Evolutionary conservation across 2,329 filamentous ascomycete species (phyloP), one percentile per base, ranked within the genome.

Genomic region (Ophiostoma sp.): DNA sequence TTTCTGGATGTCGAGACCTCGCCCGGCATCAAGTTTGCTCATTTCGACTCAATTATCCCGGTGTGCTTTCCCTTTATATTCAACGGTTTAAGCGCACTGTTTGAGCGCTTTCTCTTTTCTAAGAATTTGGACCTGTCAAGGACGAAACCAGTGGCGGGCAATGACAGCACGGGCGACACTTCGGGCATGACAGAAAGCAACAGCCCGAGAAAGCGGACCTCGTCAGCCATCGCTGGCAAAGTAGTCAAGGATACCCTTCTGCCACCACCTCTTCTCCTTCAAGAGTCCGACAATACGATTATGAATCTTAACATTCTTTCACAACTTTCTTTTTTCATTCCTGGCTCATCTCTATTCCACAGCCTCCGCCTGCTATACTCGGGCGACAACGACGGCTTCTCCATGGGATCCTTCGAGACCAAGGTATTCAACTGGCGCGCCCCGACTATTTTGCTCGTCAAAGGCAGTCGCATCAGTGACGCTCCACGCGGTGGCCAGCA

Each of bases 391-490:
- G 86, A 88, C 12, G 90, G 90, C 5, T 93, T 92, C 77, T 91
- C 88, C 27, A 89, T 92, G 85, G 89, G 89, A 36, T 89, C 87
- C 68, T 92, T 92, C 71, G 88, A 92, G 75, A 84, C 87, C 27
- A 88, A 87, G 72, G 87, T 91, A 2, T 90, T 92, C 78, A 90
- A 92, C 75, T 93, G 90, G 89, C 82, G 85, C 58, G 89, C 89
- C 0, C 90, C 90, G 0, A 91, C 90, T 0, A 84, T 93, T 18
- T 80, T 93, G 11, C 81, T 93, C 1, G 86, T 92, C 1, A 85
- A 85, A 27, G 90, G 90, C 27, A 85, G 83, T 4, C 82, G 88
- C 5, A 80, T 92, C 6, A 76, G 80, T 2, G 78, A 84, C 27
- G 74, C 77, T 55, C 79, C 82, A 1, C 76, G 78, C 12, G 79